Conservation (phyloP, 2,329 filamentous ascomycete genomes). For the Fusarium pseudograminearum region DNA sequence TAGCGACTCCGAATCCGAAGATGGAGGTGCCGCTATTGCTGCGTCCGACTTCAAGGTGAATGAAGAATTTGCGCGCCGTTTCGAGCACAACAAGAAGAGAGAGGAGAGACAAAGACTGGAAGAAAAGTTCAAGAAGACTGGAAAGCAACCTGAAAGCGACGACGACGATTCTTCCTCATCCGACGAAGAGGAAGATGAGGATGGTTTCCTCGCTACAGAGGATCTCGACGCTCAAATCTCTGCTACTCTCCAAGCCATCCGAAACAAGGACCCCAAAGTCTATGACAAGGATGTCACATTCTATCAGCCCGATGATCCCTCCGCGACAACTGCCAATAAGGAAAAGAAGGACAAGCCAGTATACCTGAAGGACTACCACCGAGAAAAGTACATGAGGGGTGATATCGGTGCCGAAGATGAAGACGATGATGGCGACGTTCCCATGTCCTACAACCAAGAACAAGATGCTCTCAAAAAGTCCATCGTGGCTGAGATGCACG, state of each 20-base stretch:
- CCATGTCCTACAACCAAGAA: constrained; percentile 86
- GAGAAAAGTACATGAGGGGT: constrained; percentile 85
- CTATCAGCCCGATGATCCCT: constrained; percentile 72
- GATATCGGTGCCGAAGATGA: constrained; percentile 70
- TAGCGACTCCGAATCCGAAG: constrained; percentile 62
- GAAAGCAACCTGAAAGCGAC: constrained; percentile 59
- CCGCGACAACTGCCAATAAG: constrained; percentile 49
- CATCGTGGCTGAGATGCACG: constrained; percentile 84
- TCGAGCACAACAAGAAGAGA: constrained; percentile 97
- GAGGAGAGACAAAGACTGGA: constrained; percentile 87
- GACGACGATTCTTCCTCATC: constrained; percentile 73
- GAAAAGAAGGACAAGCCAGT: constrained; percentile 84
- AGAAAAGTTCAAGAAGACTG: constrained; percentile 77
- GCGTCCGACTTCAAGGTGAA: constrained; percentile 81
- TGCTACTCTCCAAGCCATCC: constrained; percentile 87
- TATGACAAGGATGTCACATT: constrained; percentile 86
- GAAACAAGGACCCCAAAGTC: constrained; percentile 88
- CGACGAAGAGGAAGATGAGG: constrained; percentile 89
- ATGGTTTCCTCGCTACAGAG: constrained; percentile 86
- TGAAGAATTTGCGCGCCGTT: constrained; percentile 86
- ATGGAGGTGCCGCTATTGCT: constrained; percentile 56
- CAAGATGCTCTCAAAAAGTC: constrained; percentile 84
- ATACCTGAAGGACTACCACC: constrained; percentile 89
- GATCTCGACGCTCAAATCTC: constrained; percentile 88
- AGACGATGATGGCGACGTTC: constrained; percentile 67